Base-by-base conservation (phyloP, 192 early-diverging fungal species). In the Podila epicladia region DNA sequence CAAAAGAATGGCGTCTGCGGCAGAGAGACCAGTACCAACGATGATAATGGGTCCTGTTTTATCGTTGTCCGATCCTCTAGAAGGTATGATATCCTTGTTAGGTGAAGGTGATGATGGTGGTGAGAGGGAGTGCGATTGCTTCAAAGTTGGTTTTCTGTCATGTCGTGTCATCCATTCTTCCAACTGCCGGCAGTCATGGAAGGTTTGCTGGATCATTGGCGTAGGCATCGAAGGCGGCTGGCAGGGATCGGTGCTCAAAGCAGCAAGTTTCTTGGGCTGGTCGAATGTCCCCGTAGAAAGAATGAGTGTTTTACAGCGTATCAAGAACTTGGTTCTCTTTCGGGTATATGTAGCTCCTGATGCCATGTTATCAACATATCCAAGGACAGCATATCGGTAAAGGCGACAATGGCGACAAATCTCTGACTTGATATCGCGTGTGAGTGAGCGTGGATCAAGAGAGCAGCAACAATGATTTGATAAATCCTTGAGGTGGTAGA, bases 231-330 rank as follows among this genome's bases (percentile, higher is more conserved):
- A 28, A 24, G 65, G 70, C 1, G 71, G 77, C 49, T 33, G 29
- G 62, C 77, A 80, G 2, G 71, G 77, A 49, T 80, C 62, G 4
- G 26, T 20, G 19, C 63, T 65, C 31, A 73, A 71, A 17, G 77
- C 77, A 9, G 59, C 41, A 26, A 80, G 53, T n/a, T 73, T 80
- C 58, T 80, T 80, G 59, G 77, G 77, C 45, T 80, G 65, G 58
- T 80, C 77, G 58, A 80, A 80, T 9, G 77, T 80, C 32, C 77
- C 77, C 9, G 77, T 80, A 17, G 77, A 71, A 38, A 80, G 50
- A 19, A 80, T 33, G 6, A 80, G 61, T 1, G 77, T 69, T 49
- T 73, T 80, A 24, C 66, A 50, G 3, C 71, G 71, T 29, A 80
- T 65, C 66, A 80, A 35, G 28, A 80, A 80, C 32, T 37, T 80